Evolutionary conservation across 2,329 filamentous ascomycete species (phyloP).

Genomic region (Blastomyces emzantsi): DNA sequence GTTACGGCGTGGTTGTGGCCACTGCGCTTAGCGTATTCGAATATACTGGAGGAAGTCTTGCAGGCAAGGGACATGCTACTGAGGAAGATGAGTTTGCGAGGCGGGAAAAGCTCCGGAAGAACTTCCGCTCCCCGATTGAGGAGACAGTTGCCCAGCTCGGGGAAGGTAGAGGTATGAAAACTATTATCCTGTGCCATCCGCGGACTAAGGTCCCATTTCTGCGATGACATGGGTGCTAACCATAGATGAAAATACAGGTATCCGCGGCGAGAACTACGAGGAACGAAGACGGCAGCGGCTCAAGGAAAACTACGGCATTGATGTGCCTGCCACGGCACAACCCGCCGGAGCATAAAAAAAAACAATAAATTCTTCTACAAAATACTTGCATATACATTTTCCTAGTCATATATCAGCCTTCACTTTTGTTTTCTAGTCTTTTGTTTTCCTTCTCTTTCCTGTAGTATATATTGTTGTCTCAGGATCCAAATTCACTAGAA

Average conservation of each 20-base stretch:
- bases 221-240: constrained; percentile 9
- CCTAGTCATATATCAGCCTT: constrained; percentile 1
- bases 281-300: constrained; percentile 73
- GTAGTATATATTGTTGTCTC: constrained; percentile 9
- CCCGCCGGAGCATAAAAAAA: constrained; percentile 32
- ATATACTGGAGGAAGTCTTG: constrained; percentile 55
- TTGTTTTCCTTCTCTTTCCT: constrained; percentile 12
- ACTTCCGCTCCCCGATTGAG: constrained; percentile 63
- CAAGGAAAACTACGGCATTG: constrained; percentile 79
- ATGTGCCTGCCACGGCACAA: constrained; percentile 57
- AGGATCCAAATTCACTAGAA: neutral
- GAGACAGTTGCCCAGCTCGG: constrained; percentile 75
- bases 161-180: constrained; percentile 68
- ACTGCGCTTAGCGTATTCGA: constrained; percentile 55
- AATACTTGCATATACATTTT: constrained; percentile 7
- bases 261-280: constrained; percentile 71
- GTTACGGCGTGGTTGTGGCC: constrained; percentile 54
- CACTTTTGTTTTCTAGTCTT: constrained; percentile 17
- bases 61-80: constrained; percentile 46
- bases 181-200: neutral
- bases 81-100: constrained; percentile 65
- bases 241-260: constrained; percentile 46
- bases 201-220: neutral
- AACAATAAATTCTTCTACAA: constrained; percentile 8
- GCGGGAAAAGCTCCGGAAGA: constrained; percentile 65